phyloP scores from a whole-genome alignment of 805 yeast genomes.

The Spathaspora gorwiae region DNA sequence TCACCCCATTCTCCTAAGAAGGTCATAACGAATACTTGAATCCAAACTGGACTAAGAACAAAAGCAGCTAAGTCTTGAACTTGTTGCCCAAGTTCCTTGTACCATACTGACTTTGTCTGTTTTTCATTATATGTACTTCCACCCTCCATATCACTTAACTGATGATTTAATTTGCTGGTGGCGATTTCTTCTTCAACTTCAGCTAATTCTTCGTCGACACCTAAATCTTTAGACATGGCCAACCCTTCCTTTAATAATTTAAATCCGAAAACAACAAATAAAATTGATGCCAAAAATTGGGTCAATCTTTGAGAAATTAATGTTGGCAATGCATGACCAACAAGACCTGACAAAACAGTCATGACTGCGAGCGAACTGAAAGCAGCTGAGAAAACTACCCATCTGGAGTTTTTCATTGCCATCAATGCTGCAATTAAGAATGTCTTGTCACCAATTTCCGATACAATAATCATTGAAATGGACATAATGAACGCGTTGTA shows the following conservation, averaged over 20 bases:
- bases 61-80: conserved; percentile 53
- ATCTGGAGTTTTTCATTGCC: conserved; percentile 91
- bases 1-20: conserved; percentile 99
- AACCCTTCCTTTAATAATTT: conserved; percentile 77
- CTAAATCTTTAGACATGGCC: conserved; percentile 72
- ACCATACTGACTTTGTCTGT: conserved; percentile 19
- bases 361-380: conserved; percentile 79
- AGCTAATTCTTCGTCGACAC: conserved; percentile 92
- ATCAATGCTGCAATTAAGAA: conserved; percentile 93
- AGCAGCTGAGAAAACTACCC: conserved; percentile 84
- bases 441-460: conserved; percentile 97
- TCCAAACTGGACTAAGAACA: conserved; percentile 82
- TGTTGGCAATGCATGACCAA: conserved; percentile 88
- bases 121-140: conserved; percentile 29
- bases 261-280: conserved; percentile 80
- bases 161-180: conserved; percentile 48
- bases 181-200: conserved; percentile 95
- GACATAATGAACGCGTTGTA: conserved; percentile 70
- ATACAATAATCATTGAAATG: conserved; percentile 84
- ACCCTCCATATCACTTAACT: conserved; percentile 55
- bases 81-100: conserved; percentile 29
- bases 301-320: conserved; percentile 77
- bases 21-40: conserved; percentile 92
- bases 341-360: conserved; percentile 86
- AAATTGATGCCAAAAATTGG: conserved; percentile 71